Evolutionary conservation across 163 green algal genomes (phyloP).

Genomic region (Botryococcus braunii): DNA sequence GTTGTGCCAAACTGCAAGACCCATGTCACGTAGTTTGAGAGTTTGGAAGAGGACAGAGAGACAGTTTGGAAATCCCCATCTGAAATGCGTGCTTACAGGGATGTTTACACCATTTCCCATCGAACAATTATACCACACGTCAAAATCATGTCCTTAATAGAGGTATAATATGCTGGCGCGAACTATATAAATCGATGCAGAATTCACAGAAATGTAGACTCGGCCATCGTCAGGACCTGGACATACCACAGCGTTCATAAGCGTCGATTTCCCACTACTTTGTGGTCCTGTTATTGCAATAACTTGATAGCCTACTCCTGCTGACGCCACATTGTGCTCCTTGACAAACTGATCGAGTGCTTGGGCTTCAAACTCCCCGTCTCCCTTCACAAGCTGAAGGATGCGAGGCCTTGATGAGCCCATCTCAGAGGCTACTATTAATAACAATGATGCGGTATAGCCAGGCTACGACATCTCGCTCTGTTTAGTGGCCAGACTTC

Average conservation of each 20-base stretch:
- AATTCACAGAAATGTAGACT: too few relatives aligned
- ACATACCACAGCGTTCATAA: slow-evolving; percentile 89
- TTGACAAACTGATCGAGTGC: slow-evolving; percentile 47
- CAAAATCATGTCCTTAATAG: too few relatives aligned
- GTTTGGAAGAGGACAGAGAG: too few relatives aligned
- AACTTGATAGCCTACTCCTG: slow-evolving; percentile 74
- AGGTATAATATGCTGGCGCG: too few relatives aligned
- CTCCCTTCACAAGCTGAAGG: slow-evolving; percentile 58
- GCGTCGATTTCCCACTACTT: slow-evolving; percentile 89
- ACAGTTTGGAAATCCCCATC: too few relatives aligned
- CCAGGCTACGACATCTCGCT: too few relatives aligned
- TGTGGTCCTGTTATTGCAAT: slow-evolving; percentile 97
- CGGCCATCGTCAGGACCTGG: too few relatives aligned
- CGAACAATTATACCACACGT: background rate
- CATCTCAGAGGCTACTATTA: too few relatives aligned
- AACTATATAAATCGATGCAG: too few relatives aligned
- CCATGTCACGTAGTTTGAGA: too few relatives aligned
- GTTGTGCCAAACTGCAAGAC: slow-evolving; percentile 79
- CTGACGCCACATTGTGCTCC: slow-evolving; percentile 24
- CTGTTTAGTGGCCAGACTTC: too few relatives aligned
- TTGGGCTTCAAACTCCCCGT: slow-evolving; percentile 47
- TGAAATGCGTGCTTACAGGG: background rate
- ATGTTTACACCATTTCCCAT: background rate
- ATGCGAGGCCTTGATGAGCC: background rate
- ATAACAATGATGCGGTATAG: too few relatives aligned